Base-by-base conservation (phyloP, 2,329 filamentous ascomycete genomes). In the Ceratocystis papillata region DNA sequence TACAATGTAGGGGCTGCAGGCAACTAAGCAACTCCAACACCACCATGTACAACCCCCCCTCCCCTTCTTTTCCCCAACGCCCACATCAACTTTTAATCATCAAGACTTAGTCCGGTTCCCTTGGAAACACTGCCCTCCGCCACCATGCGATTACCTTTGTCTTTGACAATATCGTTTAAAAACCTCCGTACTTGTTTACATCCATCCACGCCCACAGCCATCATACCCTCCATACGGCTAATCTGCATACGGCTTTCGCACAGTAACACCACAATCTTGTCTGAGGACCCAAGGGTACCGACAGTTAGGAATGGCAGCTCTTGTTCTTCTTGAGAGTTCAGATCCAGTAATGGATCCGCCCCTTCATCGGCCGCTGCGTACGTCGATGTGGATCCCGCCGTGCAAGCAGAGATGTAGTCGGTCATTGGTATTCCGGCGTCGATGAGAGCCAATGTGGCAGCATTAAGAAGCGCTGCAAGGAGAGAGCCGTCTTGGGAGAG, bases 391-490 rank as follows among this genome's bases (percentile, higher is more conserved):
- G 87, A 89, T 3, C 92, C 94, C 0, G 90, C 89, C 0, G 92
- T 96, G 76, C 90, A 95, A 5, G 92, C 90, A 25, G 87, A 86
- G 2, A 97, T 83, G 73, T 96, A 95, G 73, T 96, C 90, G 2
- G 86, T 85, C 92, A 97, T 96, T 28, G 94, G 94, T 22, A 99
- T 87, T 64, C 94, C 94, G 0, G 94, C 94, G 74, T 99, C 94
- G 69, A 97, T 87, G 25, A 97, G 84, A 0, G 94, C 94, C 12
- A 99, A 83, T 0, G 93, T 96, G 0, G 89, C 84, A 3, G 94
- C 94, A 73, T 99, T 99, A 71, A 97, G 80, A 59, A 93, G 90
- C 0, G 91, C 88, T 0, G 93, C 91, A 22, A 99, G 85, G 2
- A 97, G 81, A 0, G 89, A 92, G 33, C 94, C 94, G 74, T 99